Conservation (phyloP, 2,329 filamentous ascomycete species). For the Dichotomopilus funicola region DNA sequence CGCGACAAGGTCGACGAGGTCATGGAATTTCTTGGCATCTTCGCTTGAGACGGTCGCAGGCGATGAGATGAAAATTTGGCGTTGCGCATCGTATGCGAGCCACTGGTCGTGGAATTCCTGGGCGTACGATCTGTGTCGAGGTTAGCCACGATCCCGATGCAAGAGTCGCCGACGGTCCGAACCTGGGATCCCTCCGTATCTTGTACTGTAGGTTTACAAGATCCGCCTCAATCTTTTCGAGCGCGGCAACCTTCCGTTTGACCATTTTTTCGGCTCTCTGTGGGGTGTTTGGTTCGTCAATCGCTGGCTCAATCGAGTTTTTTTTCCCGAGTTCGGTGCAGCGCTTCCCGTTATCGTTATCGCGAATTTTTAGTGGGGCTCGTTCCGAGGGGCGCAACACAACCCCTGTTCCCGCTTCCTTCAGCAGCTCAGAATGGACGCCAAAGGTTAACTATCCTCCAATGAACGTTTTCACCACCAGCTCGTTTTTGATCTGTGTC, state of each 20-base stretch:
- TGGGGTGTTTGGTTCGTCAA: neutral
- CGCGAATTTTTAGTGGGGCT: constrained; percentile 10
- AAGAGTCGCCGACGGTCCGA: constrained; percentile 30
- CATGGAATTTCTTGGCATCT: constrained; percentile 76
- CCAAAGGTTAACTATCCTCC: too few relatives aligned
- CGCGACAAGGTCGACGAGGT: constrained; percentile 87
- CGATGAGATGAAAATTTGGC: constrained; percentile 83
- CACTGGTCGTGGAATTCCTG: constrained; percentile 62
- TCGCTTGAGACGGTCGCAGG: constrained; percentile 71
- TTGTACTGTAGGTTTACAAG: constrained; percentile 88
- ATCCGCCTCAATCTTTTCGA: constrained; percentile 93
- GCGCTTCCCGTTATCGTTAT: constrained; percentile 18
- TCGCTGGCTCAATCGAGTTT: constrained; percentile 3
- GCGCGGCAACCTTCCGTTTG: constrained; percentile 82
- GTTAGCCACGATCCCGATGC: neutral
- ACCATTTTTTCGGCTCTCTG: constrained; percentile 47
- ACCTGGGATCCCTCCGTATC: constrained; percentile 78
- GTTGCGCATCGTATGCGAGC: constrained; percentile 48
- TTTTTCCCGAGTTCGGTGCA: constrained; percentile 1
- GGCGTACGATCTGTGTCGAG: constrained; percentile 62
- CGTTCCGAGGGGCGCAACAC: neutral
- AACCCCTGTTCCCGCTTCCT: too few relatives aligned
- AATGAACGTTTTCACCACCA: too few relatives aligned
- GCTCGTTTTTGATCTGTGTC: too few relatives aligned
- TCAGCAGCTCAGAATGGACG: too few relatives aligned